phyloP scores from a whole-genome alignment of 495 filamentous ascomycete genomes.

The Penicillium angulare region DNA sequence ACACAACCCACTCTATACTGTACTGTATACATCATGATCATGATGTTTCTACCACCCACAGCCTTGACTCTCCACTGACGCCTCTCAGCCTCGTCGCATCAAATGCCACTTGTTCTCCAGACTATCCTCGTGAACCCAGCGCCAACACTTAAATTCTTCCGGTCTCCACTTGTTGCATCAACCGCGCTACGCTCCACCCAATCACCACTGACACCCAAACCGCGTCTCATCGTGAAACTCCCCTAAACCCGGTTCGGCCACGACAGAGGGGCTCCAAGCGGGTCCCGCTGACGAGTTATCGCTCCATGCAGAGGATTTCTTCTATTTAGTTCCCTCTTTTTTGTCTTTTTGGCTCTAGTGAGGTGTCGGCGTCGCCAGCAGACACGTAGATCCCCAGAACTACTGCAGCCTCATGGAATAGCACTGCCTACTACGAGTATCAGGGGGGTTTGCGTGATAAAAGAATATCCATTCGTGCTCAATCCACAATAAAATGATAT shows the following conservation, averaged over 20 bases:
- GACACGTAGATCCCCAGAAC: not conserved
- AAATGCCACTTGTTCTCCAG: not conserved
- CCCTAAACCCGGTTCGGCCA: slow-evolving; percentile 13
- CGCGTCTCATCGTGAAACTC: slow-evolving; percentile 28
- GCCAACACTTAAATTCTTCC: not conserved
- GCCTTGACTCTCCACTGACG: too few species aligned
- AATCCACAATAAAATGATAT: too few species aligned
- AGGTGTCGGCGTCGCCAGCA: too few species aligned
- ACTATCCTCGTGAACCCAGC: not conserved
- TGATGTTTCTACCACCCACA: too few species aligned
- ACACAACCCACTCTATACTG: too few species aligned
- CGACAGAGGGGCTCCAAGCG: slow-evolving; percentile 3
- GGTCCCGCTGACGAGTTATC: slow-evolving; percentile 24
- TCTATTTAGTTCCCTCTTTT: too few species aligned
- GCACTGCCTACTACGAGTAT: not conserved
- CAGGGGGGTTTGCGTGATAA: not conserved
- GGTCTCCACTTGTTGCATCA: not conserved
- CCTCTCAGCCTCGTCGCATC: not conserved
- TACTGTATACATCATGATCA: too few species aligned
- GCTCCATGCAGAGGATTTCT: not conserved
- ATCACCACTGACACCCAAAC: not conserved
- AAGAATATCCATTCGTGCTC: too few species aligned
- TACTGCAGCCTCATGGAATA: not conserved
- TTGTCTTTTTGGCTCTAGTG: too few species aligned
- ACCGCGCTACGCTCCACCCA: not conserved